Conservation (phyloP, 1,284 basidiomycete species). For the Golubevia sp. region DNA sequence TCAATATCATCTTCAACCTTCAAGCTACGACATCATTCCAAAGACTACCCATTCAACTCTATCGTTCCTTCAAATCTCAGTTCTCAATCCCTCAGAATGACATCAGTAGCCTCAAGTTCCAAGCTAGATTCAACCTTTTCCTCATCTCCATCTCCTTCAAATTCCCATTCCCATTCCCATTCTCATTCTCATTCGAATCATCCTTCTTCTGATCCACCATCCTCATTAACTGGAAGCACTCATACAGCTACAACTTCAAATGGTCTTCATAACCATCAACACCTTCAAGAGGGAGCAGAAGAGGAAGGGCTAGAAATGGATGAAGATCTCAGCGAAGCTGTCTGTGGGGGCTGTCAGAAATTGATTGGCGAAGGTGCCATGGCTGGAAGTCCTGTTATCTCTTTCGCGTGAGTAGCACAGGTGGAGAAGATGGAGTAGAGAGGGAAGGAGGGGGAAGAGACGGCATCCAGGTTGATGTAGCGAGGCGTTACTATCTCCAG, state of each 20-base stretch:
- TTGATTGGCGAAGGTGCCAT: conserved; percentile 44
- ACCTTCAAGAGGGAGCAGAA: not conserved
- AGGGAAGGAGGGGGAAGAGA: too few relatives aligned
- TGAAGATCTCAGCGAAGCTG: conserved; percentile 35
- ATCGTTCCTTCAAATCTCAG: not conserved
- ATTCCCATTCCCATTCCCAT: too few relatives aligned
- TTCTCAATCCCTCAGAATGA: not conserved
- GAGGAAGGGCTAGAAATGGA: not conserved
- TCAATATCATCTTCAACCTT: not conserved
- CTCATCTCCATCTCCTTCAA: too few relatives aligned
- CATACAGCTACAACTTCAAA: not conserved
- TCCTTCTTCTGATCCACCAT: not conserved
- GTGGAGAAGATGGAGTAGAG: too few relatives aligned
- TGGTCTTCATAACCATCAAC: not conserved
- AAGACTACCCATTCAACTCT: not conserved
- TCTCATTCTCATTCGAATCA: not conserved
- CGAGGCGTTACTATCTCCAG: too few relatives aligned
- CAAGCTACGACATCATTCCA: not conserved
- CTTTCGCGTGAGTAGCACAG: conserved; percentile 28
- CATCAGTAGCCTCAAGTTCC: not conserved
- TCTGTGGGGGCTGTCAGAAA: conserved; percentile 43
- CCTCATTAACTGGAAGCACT: not conserved
- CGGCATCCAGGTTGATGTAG: too few relatives aligned
- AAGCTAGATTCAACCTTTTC: not conserved
- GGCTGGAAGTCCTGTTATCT: conserved; percentile 38